Evolutionary conservation across 148 eudicot genomes (phyloP), one percentile per base, ranked within the genome.

Genomic region (Dysphania ambrosioides): DNA sequence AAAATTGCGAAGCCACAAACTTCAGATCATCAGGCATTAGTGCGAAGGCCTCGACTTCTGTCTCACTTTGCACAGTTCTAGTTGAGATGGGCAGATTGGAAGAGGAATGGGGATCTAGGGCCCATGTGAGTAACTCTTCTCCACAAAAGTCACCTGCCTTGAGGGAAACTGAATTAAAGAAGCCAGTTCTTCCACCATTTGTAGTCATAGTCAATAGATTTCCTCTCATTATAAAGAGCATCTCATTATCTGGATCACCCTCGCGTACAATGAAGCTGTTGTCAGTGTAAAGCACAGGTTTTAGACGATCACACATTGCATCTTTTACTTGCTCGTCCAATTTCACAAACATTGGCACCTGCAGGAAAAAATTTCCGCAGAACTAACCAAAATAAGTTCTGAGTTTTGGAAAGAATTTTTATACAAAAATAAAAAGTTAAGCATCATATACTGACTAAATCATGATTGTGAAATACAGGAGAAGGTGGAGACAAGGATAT

Each of bases 81-180:
- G 91, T 90, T 72, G 95, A 90, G 81, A 70, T 80, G 26, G 95
- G 95, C 42, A 88, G 87, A 71, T 70, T 82, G 75, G 88, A 80
- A 6, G 86, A 86, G 30, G 84, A 78, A 19, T 80, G 82, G 55
- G 90, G 91, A 75, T 86, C 95, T 68, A 90, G 70, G 13, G 92
- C 96, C 96, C 96, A 90, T 19, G 92, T 88, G 49, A 88, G 83
- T 78, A 90, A 88, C 83, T 88, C 92, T 74, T 90, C 96, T 61
- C 96, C 96, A 79, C 92, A 90, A 62, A 88, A 90, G 66, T 84
- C 92, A 27, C 90, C 90, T 4, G 89, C 84, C 12, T 77, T 78
- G 42, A 90, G 92, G 73, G 59, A 2, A 19, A 62, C 84, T 41
- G 87, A 80, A 85, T 88, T 87, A 76, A 90, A 84, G 81, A 88